Percentiles rank a stretch among this genome's conserved stretches.
Conservation (phyloP, 495 filamentous ascomycete genomes). For the Daldinia grandis region DNA sequence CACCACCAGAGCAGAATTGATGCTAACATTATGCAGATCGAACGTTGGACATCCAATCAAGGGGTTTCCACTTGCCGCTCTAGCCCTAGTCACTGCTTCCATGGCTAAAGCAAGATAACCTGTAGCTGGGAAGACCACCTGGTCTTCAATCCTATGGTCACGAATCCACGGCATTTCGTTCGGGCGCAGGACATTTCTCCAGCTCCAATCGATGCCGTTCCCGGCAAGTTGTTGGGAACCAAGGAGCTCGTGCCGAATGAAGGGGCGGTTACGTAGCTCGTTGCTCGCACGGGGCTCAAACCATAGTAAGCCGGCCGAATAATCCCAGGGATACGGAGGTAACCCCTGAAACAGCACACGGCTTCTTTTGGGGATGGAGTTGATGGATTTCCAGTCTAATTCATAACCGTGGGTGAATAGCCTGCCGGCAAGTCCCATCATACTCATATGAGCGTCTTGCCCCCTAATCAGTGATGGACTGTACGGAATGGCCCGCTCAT, state of each 20-base stretch:
- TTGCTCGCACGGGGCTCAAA: background rate
- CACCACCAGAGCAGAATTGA: background rate
- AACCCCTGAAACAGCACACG: background rate
- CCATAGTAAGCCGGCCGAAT: background rate
- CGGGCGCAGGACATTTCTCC: constrained; percentile 35
- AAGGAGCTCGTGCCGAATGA: constrained; percentile 24
- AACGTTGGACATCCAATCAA: background rate
- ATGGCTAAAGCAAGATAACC: constrained; percentile 53
- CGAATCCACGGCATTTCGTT: constrained; percentile 54
- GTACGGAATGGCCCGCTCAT: background rate
- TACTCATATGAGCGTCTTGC: background rate
- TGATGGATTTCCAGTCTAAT: background rate
- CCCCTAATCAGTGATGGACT: background rate
- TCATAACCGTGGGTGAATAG: background rate
- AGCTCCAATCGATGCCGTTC: constrained; percentile 28
- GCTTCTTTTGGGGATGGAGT: background rate
- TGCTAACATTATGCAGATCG: background rate
- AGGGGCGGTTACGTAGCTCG: background rate
- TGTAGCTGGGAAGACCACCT: constrained; percentile 63
- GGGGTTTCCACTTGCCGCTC: background rate
- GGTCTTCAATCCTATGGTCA: constrained; percentile 52
- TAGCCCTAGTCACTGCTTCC: background rate
- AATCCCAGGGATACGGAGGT: background rate
- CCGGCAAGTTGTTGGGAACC: constrained; percentile 22
- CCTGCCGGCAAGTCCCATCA: background rate